These are phyloP conservation scores for Martensiomyces pterosporus DNA, from an alignment of 192 early-diverging fungal species.

Conservation along the genomic window DNA sequence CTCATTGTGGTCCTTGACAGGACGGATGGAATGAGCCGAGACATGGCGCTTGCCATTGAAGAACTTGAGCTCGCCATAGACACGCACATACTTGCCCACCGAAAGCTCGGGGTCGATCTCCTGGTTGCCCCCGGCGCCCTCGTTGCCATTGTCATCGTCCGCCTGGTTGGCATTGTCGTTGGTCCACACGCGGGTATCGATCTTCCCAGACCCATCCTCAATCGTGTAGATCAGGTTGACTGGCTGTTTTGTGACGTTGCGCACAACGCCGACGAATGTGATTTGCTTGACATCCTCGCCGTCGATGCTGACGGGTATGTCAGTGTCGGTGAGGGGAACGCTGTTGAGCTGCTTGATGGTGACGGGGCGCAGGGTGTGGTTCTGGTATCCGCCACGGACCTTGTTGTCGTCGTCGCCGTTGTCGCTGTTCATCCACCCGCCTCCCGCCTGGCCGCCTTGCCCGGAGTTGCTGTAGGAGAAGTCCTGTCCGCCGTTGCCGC, in stretches of 20 bases:
- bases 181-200: slow-evolving; percentile 67
- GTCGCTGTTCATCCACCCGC: slow-evolving; percentile 30
- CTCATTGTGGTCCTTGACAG: slow-evolving; percentile 70
- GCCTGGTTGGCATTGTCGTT: slow-evolving; percentile 45
- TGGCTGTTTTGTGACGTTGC: slow-evolving; percentile 51
- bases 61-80: slow-evolving; percentile 64
- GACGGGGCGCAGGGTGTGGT: slow-evolving; percentile 73
- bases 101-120: slow-evolving; percentile 18
- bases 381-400: slow-evolving; percentile 43
- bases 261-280: slow-evolving; percentile 69
- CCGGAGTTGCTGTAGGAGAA: slow-evolving; percentile 14
- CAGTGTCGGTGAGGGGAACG: slow-evolving; percentile 47
- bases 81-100: slow-evolving; percentile 61
- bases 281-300: slow-evolving; percentile 66
- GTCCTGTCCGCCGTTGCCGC: slow-evolving; percentile 22
- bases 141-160: slow-evolving; percentile 5
- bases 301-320: slow-evolving; percentile 65
- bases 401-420: slow-evolving; percentile 36
- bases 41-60: slow-evolving; percentile 58
- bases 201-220: slow-evolving; percentile 76
- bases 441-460: slow-evolving; percentile 18
- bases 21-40: slow-evolving; percentile 55
- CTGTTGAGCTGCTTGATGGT: slow-evolving; percentile 72
- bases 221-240: slow-evolving; percentile 64
- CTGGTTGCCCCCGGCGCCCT: slow-evolving; percentile 10